A percentile compares a stretch with the other conserved stretches of the same genome.
These are phyloP conservation scores for Mycena vulgaris DNA, from an alignment of 768 basidiomycete genomes.

Conservation along the genomic window DNA sequence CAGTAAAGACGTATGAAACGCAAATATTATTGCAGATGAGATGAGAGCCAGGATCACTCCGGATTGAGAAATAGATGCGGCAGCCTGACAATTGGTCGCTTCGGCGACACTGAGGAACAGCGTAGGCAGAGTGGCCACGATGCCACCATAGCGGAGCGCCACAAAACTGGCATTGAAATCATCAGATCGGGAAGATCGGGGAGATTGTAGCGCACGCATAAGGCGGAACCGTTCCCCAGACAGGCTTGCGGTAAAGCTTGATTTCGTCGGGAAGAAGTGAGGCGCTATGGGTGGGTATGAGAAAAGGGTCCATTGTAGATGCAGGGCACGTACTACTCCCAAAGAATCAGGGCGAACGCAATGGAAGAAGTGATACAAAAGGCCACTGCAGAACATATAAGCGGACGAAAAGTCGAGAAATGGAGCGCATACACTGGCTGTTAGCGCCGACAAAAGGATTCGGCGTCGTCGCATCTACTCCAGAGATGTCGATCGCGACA, in stretches of 20 bases:
- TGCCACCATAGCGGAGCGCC: slow-evolving; percentile 28
- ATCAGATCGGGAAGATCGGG: not conserved
- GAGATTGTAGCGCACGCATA: slow-evolving; percentile 11
- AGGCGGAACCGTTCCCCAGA: slow-evolving; percentile 30
- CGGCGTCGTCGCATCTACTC: not conserved
- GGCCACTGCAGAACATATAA: slow-evolving; percentile 5
- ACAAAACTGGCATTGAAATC: not conserved
- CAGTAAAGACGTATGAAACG: slow-evolving; percentile 26
- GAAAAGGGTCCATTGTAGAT: no score
- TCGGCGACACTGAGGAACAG: slow-evolving; percentile 13
- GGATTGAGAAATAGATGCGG: slow-evolving; percentile 31
- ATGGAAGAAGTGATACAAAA: slow-evolving; percentile 18
- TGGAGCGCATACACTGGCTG: not conserved
- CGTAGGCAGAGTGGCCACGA: slow-evolving; percentile 27
- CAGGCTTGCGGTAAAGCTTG: slow-evolving; percentile 25
- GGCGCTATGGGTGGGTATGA: not conserved
- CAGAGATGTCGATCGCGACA: not conserved
- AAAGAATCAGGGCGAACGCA: slow-evolving; percentile 26
- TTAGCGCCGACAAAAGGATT: slow-evolving; percentile 3
- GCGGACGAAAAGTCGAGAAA: not conserved
- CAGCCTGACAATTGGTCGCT: slow-evolving; percentile 16
- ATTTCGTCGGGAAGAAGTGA: slow-evolving; percentile 28
- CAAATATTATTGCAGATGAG: slow-evolving; percentile 18
- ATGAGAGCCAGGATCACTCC: slow-evolving; percentile 21
- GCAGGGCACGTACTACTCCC: slow-evolving; percentile 23